Percentiles rank a stretch among this genome's conserved stretches.
These are phyloP conservation scores for Neonectria hederae DNA, from an alignment of 2,329 filamentous ascomycete genomes.

Conservation along the genomic window DNA sequence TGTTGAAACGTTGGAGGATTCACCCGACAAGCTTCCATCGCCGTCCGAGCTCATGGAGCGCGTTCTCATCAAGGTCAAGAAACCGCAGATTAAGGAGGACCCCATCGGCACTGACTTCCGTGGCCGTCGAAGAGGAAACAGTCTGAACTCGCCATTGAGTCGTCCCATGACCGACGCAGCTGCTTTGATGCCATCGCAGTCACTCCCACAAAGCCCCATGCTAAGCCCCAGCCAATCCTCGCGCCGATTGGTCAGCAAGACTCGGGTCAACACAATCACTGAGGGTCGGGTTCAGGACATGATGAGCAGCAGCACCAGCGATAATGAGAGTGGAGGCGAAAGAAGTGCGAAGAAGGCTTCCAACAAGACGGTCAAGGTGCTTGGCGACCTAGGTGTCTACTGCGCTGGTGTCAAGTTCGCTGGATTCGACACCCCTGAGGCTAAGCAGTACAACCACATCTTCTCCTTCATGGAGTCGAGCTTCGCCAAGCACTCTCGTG, in stretches of 20 bases:
- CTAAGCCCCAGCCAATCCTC: conserved; percentile 61
- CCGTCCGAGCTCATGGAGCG: conserved; percentile 85
- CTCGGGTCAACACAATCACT: conserved; percentile 65
- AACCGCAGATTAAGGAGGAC: conserved; percentile 63
- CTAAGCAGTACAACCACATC: conserved; percentile 91
- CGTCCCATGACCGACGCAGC: conserved; percentile 69
- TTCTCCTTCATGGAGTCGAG: conserved; percentile 93
- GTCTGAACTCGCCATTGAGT: conserved; percentile 73
- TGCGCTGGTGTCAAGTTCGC: conserved; percentile 81
- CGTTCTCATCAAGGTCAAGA: conserved; percentile 95
- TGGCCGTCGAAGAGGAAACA: conserved; percentile 69
- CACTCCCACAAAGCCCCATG: conserved; percentile 64
- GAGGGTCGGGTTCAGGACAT: conserved; percentile 65
- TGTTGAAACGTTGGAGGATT: conserved; percentile 75
- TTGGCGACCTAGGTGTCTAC: conserved; percentile 87
- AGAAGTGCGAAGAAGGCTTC: conserved; percentile 68
- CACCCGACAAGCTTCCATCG: conserved; percentile 76
- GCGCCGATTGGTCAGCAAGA: conserved; percentile 60
- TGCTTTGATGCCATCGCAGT: conserved; percentile 57
- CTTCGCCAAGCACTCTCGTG: conserved; percentile 82
- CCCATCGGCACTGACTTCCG: conserved; percentile 44
- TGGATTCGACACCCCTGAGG: conserved; percentile 80
- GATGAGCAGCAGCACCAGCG: conserved; percentile 74
- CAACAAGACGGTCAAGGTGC: conserved; percentile 85
- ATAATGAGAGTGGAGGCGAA: conserved; percentile 77